Evolutionary conservation across 2,329 filamentous ascomycete species (phyloP), one percentile per base, ranked within the genome.

Genomic region (Cladosporium sp.): DNA sequence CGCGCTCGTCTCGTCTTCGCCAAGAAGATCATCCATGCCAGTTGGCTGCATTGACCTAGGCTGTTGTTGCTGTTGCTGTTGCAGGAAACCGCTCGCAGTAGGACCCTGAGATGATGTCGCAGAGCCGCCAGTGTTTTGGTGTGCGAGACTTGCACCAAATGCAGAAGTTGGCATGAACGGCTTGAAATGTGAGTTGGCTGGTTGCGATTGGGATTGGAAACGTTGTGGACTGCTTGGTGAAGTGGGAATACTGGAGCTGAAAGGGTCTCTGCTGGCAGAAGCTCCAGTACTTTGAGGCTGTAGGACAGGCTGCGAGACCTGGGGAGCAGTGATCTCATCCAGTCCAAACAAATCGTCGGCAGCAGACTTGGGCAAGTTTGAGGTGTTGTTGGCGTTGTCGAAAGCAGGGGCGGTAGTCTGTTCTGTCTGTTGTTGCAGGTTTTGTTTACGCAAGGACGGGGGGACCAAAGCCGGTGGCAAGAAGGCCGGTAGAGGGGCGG

Each of bases 341-440:
- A 99, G 84, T 1, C 93, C 94, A 74, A 99, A 98, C 18, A 99
- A 81, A 77, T 99, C 95, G 67, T 99, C 94, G 13, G 96, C 85
- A 51, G 94, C 93, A 63, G 94, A 95, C 72, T 91, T 93, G 4
- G 89, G 86, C 66, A 83, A 76, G 39, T 76, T 75, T 10, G 81
- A 79, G 5, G 78, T 76, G 63, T 78, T 79, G 72, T 79, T 78
- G 66, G 73, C 79, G 69, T 76, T 82, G 77, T 76, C 81, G 77
- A 81, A 89, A 3, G 85, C 81, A 7, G 86, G 85, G 46, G 80
- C 79, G 5, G 84, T 81, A 16, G 84, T 79, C 56, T 75, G 73
- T 56, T 77, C 73, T 13, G 83, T 77, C 23, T 84, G 80, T 43
- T 83, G 82, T 51, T 78, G 77, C 72, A 87, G 87, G 57, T 77